Evolutionary conservation across 371 early-diverging fungal genomes (phyloP).

Genomic region (Apophysomyces ossiformis): DNA sequence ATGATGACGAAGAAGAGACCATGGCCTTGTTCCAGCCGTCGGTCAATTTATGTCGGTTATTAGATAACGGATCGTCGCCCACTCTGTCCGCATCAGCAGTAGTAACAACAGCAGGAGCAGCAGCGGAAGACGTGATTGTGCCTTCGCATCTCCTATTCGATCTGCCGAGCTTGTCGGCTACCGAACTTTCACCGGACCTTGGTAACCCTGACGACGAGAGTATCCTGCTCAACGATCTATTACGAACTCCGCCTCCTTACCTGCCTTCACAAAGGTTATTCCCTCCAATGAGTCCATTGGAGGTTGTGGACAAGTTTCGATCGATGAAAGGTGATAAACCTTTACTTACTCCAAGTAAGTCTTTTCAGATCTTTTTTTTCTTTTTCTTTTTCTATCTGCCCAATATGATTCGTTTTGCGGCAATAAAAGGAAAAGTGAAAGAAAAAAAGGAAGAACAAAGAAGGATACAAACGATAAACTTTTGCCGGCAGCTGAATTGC

Average conservation of each 20-base stretch:
- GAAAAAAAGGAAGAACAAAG: neutral
- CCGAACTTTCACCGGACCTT: neutral
- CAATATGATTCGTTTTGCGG: too few species aligned
- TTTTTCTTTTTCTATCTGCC: too few species aligned
- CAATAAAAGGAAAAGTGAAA: too few species aligned
- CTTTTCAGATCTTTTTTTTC: neutral
- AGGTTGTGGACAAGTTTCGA: slow-evolving; percentile 31
- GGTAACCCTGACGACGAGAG: slow-evolving; percentile 11
- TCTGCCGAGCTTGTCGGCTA: neutral
- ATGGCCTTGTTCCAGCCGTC: neutral
- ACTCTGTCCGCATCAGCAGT: neutral
- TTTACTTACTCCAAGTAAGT: slow-evolving; percentile 38
- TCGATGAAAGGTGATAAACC: slow-evolving; percentile 16
- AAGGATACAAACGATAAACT: slow-evolving; percentile 1
- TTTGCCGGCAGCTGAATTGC: slow-evolving; percentile 37
- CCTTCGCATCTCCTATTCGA: neutral
- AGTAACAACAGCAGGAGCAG: slow-evolving; percentile 1
- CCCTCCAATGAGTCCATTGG: slow-evolving; percentile 36
- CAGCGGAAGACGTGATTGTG: neutral
- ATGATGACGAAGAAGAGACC: neutral
- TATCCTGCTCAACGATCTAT: neutral
- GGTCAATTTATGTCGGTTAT: slow-evolving; percentile 69
- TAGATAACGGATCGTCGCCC: slow-evolving; percentile 21
- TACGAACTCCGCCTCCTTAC: neutral
- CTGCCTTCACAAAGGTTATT: slow-evolving; percentile 15